A percentile compares a stretch with the other conserved stretches of the same genome.
These are phyloP conservation scores for Phytophthora macrochlamydospora DNA, from an alignment of 352 stramenopile genomes.

Conservation along the genomic window DNA sequence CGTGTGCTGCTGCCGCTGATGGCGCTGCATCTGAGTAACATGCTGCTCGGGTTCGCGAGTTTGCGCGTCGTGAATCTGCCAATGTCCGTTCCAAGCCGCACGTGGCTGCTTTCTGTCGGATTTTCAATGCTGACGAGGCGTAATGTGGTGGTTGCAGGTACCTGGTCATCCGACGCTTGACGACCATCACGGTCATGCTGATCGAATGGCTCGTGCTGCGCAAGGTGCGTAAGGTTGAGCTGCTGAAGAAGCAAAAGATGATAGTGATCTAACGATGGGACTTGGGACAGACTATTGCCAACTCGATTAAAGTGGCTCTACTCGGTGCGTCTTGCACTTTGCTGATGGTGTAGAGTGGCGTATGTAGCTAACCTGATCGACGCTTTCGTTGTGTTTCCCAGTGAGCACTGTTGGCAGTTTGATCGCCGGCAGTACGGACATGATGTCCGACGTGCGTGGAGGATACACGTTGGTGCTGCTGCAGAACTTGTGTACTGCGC, in stretches of 20 bases:
- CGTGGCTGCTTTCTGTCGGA: neutral
- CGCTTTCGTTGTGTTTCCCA: constrained; percentile 15
- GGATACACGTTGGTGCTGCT: constrained; percentile 65
- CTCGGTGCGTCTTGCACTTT: constrained; percentile 39
- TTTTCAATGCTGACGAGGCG: neutral
- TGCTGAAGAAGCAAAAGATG: neutral
- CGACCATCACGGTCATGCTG: constrained; percentile 77
- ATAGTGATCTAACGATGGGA: too few species aligned
- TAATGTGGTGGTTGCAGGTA: constrained; percentile 35
- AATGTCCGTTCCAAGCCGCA: constrained; percentile 47
- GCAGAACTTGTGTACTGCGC: constrained; percentile 74
- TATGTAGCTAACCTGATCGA: neutral
- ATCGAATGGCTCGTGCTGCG: constrained; percentile 78
- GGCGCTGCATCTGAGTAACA: constrained; percentile 62
- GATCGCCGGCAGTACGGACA: constrained; percentile 63
- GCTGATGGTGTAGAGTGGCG: neutral
- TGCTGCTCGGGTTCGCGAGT: constrained; percentile 67
- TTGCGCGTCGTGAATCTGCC: constrained; percentile 76
- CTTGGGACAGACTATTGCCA: constrained; percentile 41
- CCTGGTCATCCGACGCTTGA: constrained; percentile 68
- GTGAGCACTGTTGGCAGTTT: constrained; percentile 64
- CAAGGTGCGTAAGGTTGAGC: constrained; percentile 34
- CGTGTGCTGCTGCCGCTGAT: constrained; percentile 57
- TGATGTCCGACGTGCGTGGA: constrained; percentile 41
- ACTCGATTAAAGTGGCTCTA: constrained; percentile 60